Conservation (phyloP, 1,139 yeast species). For the Debaryomyces udenii region DNA sequence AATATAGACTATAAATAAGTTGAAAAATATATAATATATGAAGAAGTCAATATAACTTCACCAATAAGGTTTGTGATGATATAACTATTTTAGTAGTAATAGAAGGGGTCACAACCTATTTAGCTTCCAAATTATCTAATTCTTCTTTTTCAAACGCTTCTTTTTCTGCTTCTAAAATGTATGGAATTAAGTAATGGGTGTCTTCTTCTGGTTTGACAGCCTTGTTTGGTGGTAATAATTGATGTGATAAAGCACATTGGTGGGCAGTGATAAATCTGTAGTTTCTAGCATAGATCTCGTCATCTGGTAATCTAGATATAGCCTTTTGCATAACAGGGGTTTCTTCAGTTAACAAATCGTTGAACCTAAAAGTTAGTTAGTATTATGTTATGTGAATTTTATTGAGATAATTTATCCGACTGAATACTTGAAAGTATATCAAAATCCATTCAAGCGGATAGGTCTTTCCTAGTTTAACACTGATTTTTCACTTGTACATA, state of each 20-base stretch:
- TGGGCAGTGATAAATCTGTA: constrained; percentile 91
- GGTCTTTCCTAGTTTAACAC: background rate
- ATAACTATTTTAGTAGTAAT: constrained; percentile 5
- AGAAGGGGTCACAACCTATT: constrained; percentile 7
- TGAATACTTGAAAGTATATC: too few species aligned
- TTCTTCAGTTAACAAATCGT: constrained; percentile 88
- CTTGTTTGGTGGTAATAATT: constrained; percentile 79
- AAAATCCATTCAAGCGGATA: background rate
- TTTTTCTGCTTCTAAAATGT: constrained; percentile 91
- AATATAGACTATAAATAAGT: constrained; percentile 6
- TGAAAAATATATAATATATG: background rate
- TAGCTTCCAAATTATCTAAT: constrained; percentile 70
- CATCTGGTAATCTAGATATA: constrained; percentile 79
- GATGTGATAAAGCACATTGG: constrained; percentile 84
- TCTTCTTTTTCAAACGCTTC: constrained; percentile 87
- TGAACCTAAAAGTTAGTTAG: constrained; percentile 50
- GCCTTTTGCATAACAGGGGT: constrained; percentile 87
- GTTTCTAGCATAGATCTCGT: constrained; percentile 85
- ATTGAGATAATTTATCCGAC: too few species aligned
- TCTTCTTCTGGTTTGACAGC: constrained; percentile 84
- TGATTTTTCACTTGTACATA: constrained; percentile 26
- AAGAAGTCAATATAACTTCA: too few species aligned
- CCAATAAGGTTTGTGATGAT: constrained; percentile 3
- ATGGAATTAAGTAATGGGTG: constrained; percentile 81
- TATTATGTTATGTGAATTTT: constrained; percentile 14